Evolutionary conservation across 2,329 filamentous ascomycete species (phyloP), one percentile per base, ranked within the genome.

Genomic region (Xylaria sp.): DNA sequence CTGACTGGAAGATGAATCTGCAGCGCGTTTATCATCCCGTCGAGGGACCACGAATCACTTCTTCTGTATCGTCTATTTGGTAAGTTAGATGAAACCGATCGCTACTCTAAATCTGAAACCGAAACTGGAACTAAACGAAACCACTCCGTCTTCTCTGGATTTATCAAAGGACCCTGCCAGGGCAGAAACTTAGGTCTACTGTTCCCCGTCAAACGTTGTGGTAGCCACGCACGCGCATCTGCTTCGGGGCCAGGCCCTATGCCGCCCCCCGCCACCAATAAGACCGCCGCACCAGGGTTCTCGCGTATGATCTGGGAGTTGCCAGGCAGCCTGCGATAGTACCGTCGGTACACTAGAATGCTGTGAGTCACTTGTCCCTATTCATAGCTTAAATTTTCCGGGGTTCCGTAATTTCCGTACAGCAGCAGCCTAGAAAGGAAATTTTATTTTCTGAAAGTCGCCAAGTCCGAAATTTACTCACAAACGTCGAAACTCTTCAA

Each of bases 101-200:
- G 34, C 9, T 45, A 2, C 36, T n/a, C 18, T 12, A 3, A 46
- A 20, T 23, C 20, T 7, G 36, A 32, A 15, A 32, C 30, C 18
- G 5, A 46, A 20, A 30, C 20, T 7, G 36, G 41, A 15, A 32
- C 30, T 65, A 8, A 66, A 7, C 57, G 30, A 25, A 63, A 63
- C 64, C 64, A 66, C 32, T 57, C 50, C 12, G 64, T 66, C 13
- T 58, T 34, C 52, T 57, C 34, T 13, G 52, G 58, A n/a, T 63
- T 34, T 41, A 63, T 36, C 50, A 66, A 53, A 10, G 64, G 64
- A 15, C 64, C 59, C 46, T 66, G 59, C 64, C 64, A 66, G 12
- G 64, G 41, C 13, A 66, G 30, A 4, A 66, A 66, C 15, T 58
- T 66, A 8, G 58, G 64, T 23, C 30, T 57, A 13, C 34, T 30